These are phyloP conservation scores for Cyclotella kingstonii DNA, from an alignment of 108 stramenopile genomes.

Conservation along the genomic window DNA sequence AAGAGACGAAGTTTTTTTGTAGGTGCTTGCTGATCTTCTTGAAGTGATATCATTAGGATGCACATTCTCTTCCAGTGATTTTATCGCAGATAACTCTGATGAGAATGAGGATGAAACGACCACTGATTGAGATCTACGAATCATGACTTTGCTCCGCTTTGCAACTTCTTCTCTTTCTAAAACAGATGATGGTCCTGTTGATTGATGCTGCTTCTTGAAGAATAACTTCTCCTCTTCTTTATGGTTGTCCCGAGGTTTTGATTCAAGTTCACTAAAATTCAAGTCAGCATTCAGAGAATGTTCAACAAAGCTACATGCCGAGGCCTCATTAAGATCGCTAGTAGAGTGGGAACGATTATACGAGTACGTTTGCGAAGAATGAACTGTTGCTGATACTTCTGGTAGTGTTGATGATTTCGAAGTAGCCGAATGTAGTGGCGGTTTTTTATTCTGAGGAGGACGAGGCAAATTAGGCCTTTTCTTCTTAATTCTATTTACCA, in stretches of 20 bases:
- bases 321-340: too few relatives aligned
- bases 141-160: slow-evolving; percentile 13
- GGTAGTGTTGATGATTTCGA: background rate
- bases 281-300: too few relatives aligned
- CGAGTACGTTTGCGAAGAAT: too few relatives aligned
- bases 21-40: background rate
- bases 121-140: slow-evolving; percentile 3
- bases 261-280: too few relatives aligned
- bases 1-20: background rate
- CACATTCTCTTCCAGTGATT: slow-evolving; percentile 30
- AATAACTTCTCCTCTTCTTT: slow-evolving; percentile 8
- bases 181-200: background rate
- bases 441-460: background rate
- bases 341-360: too few relatives aligned
- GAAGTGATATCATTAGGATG: slow-evolving; percentile 23
- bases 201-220: background rate
- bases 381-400: background rate
- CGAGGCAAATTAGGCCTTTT: slow-evolving; percentile 19
- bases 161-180: background rate
- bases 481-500: slow-evolving; percentile 10
- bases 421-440: background rate
- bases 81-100: background rate
- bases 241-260: too few relatives aligned
- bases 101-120: background rate
- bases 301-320: too few relatives aligned